Conservation (phyloP, 345 rosid genomes). For the Aquilaria yunnanensis region DNA sequence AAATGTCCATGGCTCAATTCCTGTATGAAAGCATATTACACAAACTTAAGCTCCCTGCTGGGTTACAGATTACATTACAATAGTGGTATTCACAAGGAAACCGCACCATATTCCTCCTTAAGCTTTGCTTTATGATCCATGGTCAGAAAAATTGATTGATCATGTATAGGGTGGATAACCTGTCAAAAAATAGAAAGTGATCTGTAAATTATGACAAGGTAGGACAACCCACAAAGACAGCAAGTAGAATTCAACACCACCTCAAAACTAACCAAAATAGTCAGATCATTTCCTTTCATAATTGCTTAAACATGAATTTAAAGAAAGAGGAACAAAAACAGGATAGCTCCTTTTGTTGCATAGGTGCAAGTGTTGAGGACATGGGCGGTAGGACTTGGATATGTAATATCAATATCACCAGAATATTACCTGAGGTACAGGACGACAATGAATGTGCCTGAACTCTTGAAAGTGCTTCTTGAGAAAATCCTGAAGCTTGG, state of each 20-base stretch:
- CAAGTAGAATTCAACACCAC: neutral
- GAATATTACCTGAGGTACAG: conserved; percentile 42
- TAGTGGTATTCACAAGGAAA: neutral
- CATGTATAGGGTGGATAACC: conserved; percentile 77
- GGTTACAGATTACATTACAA: neutral
- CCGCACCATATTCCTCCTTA: conserved; percentile 69
- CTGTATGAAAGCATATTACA: conserved; percentile 16
- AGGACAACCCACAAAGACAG: neutral
- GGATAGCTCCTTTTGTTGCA: neutral
- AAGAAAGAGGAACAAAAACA: neutral
- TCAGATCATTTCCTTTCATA: neutral
- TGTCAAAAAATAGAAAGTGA: conserved; percentile 9
- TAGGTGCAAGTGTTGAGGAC: neutral
- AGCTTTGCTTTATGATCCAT: conserved; percentile 56
- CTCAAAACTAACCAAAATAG: neutral
- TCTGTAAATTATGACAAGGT: neutral
- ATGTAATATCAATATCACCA: neutral
- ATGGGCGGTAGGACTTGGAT: neutral
- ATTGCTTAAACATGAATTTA: neutral
- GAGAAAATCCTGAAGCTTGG: conserved; percentile 59
- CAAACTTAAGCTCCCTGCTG: neutral
- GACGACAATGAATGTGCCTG: conserved; percentile 54
- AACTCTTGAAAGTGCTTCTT: conserved; percentile 60
- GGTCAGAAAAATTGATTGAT: conserved; percentile 60
- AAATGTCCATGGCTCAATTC: conserved; percentile 69